Base-by-base conservation (phyloP, 345 rosid species). In the Lepidium didymum region DNA sequence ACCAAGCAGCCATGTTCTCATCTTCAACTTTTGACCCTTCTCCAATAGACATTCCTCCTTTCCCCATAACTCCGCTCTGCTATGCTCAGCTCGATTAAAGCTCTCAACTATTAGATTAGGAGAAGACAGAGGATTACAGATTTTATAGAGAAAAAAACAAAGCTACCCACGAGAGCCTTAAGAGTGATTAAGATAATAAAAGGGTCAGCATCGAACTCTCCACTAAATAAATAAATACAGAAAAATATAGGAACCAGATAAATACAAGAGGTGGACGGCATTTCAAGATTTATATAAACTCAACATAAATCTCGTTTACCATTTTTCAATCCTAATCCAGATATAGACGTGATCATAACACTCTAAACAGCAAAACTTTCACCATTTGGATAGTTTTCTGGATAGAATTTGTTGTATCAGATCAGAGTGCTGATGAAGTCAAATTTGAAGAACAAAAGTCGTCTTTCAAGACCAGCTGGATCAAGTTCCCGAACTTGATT, bases 1-100 rank as follows among this genome's bases (percentile, higher is more conserved):
- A 85, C 96, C 96, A 92, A 72, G 91, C 98, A 62, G 89, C 98
- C 92, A 86, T 77, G 81, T 90, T 92, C 72, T 81, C 87, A 75
- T 79, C 89, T 63, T 75, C 82, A 46, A 52, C 84, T 21, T 72
- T 81, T 49, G 75, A 73, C 14, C 56, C 73, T 41, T 81, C 89
- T 53, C 80, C 88, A 0, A 41, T 76, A 50, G 91, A 83, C 84
- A 81, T 84, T 60, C 89, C 91, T 75, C 93, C 91, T 77, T 81
- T 83, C 8, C 84, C 90, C 97, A 79, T 83, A 18, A 56, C 62
- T 62, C 23, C 43, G 43, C 34, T 55, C 64, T 38, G 10, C 52
- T 53, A 14, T 35, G n/a, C 33, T 50, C 63, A 62, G 54, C 67
- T 16, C 58, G 40, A 56, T 16, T 51, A 47, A 56, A 56, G 53